These are phyloP conservation scores for Mortierella sp. DNA, from an alignment of 371 early-diverging fungal species.

Conservation along the genomic window DNA sequence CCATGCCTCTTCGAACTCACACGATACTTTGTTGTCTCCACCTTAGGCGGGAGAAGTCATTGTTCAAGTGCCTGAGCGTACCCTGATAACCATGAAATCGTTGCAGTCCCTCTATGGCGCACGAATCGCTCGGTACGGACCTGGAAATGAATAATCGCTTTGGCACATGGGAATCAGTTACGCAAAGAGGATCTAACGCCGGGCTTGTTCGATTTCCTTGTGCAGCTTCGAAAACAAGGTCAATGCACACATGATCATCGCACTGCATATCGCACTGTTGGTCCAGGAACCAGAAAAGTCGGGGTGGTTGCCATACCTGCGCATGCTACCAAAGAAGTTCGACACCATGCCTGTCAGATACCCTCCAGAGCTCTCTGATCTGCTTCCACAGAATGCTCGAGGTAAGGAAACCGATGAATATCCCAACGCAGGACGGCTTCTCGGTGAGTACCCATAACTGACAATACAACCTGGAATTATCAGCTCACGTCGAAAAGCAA, in stretches of 20 bases:
- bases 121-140: slow-evolving; percentile 36
- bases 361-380: slow-evolving; percentile 51
- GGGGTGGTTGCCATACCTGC: slow-evolving; percentile 66
- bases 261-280: slow-evolving; percentile 59
- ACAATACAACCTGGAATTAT: neutral
- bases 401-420: slow-evolving; percentile 25
- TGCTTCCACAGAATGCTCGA: slow-evolving; percentile 58
- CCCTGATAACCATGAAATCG: slow-evolving; percentile 59
- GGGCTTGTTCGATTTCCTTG: neutral
- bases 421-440: no score
- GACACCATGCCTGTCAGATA: slow-evolving; percentile 71
- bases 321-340: slow-evolving; percentile 65
- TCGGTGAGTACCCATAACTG: neutral
- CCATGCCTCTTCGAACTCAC: neutral
- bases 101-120: slow-evolving; percentile 46
- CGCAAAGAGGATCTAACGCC: neutral
- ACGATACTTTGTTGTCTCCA: neutral
- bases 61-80: slow-evolving; percentile 63
- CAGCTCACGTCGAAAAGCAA: slow-evolving; percentile 61
- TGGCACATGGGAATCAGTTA: no score
- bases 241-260: slow-evolving; percentile 63
- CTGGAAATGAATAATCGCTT: neutral
- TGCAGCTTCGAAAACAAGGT: slow-evolving; percentile 46
- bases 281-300: slow-evolving; percentile 57
- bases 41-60: slow-evolving; percentile 66